These are phyloP conservation scores for Venturia nashicola DNA, from an alignment of 2,329 filamentous ascomycete species.

Conservation along the genomic window DNA sequence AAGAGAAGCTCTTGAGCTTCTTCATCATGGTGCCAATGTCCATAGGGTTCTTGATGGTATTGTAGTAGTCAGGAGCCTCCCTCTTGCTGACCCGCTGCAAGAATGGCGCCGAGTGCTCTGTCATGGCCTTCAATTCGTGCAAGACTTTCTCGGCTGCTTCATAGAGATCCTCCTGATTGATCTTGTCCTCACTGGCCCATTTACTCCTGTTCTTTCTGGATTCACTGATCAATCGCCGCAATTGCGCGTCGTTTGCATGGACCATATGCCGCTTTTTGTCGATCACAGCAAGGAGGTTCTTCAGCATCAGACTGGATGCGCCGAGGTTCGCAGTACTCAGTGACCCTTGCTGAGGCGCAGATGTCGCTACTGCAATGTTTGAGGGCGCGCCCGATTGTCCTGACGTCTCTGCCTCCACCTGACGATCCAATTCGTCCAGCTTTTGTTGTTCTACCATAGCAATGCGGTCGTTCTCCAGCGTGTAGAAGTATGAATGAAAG, in stretches of 20 bases:
- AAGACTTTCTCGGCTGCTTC: slow-evolving; percentile 94
- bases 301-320: slow-evolving; percentile 88
- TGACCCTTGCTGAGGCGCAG: slow-evolving; percentile 64
- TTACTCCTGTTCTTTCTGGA: slow-evolving; percentile 97
- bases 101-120: slow-evolving; percentile 94
- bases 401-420: slow-evolving; percentile 91
- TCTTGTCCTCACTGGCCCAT: slow-evolving; percentile 95
- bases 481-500: slow-evolving; percentile 91
- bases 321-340: slow-evolving; percentile 90
- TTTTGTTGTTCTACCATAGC: slow-evolving; percentile 98
- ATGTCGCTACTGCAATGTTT: slow-evolving; percentile 34
- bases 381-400: slow-evolving; percentile 41
- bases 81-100: slow-evolving; percentile 90
- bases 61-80: slow-evolving; percentile 92
- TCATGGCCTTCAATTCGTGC: slow-evolving; percentile 92
- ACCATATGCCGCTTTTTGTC: slow-evolving; percentile 87
- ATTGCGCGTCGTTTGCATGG: slow-evolving; percentile 80
- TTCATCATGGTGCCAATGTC: slow-evolving; percentile 97
- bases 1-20: slow-evolving; percentile 63
- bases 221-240: slow-evolving; percentile 89
- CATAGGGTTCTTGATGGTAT: slow-evolving; percentile 92
- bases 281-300: slow-evolving; percentile 92
- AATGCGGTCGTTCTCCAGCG: slow-evolving; percentile 84
- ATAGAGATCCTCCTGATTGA: slow-evolving; percentile 95
- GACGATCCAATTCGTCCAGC: slow-evolving; percentile 89